Evolutionary conservation across 257 asterid genomes (phyloP), one percentile per base, ranked within the genome.

Genomic region (Sherardia arvensis): DNA sequence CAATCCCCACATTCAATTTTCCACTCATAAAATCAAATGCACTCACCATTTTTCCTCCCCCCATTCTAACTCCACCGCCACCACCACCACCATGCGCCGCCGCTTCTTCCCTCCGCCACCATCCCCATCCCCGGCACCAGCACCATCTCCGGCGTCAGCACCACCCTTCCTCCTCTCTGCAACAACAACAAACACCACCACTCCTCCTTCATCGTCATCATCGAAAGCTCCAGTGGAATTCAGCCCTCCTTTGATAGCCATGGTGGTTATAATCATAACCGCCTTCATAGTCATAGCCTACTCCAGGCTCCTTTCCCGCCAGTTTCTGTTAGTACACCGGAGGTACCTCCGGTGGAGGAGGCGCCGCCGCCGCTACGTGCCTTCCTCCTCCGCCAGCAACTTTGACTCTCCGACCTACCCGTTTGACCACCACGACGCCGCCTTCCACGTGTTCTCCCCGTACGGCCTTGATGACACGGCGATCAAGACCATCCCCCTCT

Each of bases 221-320:
- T 77, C 97, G 0, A 93, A 81, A 54, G 17, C 65, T 7, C 88
- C 94, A 23, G 86, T 93, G 7, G 84, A 93, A 63, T 90, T 93
- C 67, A 90, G 97, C 21, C 99, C 99, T 7, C 99, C 99, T 56
- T 55, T 93, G 69, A 90, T 93, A 53, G 95, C 90, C 21, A 90
- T 90, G 99, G 96, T 93, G 1, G 95, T 87, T 0, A 76, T 85
- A 34, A 83, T 93, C 63, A 88, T 88, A 1, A 78, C 95, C 2
- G 97, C 97, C 27, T 90, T 93, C 79, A 80, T 93, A 43, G 74
- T 84, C 81, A 83, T 93, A 59, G 87, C 95, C 53, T 93, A 86
- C 80, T 90, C 96, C n/a, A 85, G 99, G 69, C 83, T 87, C 62
- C 79, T 93, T 51, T 90, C 94, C 34, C 91, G 96, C 63, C 85